Evolutionary conservation across 768 basidiomycete genomes (phyloP).

Genomic region (Cystobasidiopsis lactophilus): DNA sequence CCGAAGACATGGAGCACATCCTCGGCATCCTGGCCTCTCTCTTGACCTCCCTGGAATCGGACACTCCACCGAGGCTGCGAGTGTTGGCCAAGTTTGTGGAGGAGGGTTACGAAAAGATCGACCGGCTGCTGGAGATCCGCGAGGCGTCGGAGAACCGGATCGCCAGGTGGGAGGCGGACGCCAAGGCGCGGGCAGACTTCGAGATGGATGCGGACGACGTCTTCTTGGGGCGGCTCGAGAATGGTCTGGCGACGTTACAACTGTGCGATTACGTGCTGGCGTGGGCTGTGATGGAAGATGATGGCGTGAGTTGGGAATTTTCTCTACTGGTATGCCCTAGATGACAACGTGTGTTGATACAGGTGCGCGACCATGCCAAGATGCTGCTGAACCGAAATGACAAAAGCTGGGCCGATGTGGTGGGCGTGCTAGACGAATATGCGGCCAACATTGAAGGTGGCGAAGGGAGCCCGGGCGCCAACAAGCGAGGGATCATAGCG

Average conservation of each 20-base stretch:
- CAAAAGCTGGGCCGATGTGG: constrained; percentile 45
- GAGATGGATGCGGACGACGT: constrained; percentile 43
- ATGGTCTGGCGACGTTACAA: constrained; percentile 70
- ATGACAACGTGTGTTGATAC: constrained; percentile 3
- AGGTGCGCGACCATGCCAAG: constrained; percentile 57
- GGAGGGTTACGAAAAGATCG: constrained; percentile 73
- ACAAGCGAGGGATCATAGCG: constrained; percentile 18
- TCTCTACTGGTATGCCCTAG: not conserved
- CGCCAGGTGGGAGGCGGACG: constrained; percentile 37
- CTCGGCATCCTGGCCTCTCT: constrained; percentile 73
- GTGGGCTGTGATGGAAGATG: constrained; percentile 95
- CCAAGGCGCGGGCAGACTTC: constrained; percentile 33
- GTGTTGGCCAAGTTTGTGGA: constrained; percentile 87
- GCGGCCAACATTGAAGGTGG: constrained; percentile 46
- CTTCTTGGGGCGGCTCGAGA: constrained; percentile 71
- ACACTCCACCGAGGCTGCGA: constrained; percentile 55
- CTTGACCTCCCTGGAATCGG: constrained; percentile 64
- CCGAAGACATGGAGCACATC: constrained; percentile 68
- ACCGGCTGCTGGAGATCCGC: constrained; percentile 71
- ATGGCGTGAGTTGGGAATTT: constrained; percentile 45
- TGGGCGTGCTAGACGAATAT: constrained; percentile 47
- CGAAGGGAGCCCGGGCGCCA: constrained; percentile 17
- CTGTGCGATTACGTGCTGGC: constrained; percentile 81
- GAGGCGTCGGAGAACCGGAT: constrained; percentile 46
- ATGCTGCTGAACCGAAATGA: constrained; percentile 56